phyloP scores from a whole-genome alignment of 2,329 filamentous ascomycete genomes.

The Colletotrichum kahawae region DNA sequence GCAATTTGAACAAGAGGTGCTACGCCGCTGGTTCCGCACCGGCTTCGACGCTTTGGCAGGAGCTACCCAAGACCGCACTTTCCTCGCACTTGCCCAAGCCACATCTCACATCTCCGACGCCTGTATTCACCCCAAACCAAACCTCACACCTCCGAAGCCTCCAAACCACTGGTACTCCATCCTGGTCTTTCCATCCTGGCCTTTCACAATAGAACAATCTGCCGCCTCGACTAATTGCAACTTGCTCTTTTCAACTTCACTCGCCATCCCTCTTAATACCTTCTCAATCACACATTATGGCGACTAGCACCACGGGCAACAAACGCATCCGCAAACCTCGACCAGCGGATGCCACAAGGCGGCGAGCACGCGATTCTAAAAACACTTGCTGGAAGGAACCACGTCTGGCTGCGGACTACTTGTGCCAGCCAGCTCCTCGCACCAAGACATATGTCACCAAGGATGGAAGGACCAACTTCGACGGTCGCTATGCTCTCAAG shows the following conservation, averaged over 20 bases:
- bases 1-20: not conserved
- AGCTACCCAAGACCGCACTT: not conserved
- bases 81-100: not conserved
- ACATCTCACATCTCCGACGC: not conserved
- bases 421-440: not conserved
- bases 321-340: not conserved
- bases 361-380: not conserved
- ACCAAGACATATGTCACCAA: not conserved
- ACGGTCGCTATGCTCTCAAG: not conserved
- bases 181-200: not conserved
- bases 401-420: conserved; percentile 3
- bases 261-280: not conserved
- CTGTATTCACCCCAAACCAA: not conserved
- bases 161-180: not conserved
- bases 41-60: not conserved
- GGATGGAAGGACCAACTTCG: conserved; percentile 2
- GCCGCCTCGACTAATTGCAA: not conserved
- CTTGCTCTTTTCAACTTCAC: not conserved
- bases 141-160: not conserved
- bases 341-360: not conserved
- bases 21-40: not conserved
- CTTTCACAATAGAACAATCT: not conserved
- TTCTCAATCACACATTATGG: not conserved
- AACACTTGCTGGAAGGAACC: conserved; percentile 5
- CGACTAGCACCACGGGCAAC: not conserved